Base-by-base conservation (phyloP, 352 stramenopile species). In the Paralagenidium karlingii region DNA sequence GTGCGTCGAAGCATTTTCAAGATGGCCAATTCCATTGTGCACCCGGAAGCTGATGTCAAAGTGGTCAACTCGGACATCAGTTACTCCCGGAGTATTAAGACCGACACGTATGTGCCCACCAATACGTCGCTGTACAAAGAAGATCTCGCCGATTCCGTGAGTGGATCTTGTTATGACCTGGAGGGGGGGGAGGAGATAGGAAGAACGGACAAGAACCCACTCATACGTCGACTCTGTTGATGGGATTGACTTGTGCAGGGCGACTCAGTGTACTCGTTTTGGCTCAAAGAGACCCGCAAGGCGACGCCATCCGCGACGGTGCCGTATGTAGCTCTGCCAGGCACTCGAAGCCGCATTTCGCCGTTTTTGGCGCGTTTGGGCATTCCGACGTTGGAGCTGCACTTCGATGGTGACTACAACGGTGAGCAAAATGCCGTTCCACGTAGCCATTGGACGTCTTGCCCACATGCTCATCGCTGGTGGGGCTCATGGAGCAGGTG, bases 1-100 rank as follows among this genome's bases (percentile, higher is more conserved):
- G 56, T 91, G 25, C 71, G 68, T 26, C 85, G 82, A 44, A 83
- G 67, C 38, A 76, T 88, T 31, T 80, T 75, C 47, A 62, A 81
- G 40, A 79, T 75, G 61, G 69, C 67, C 19, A 63, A 68, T 22
- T 58, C 71, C 24, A 52, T 91, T 20, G 68, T 63, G 29, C 70
- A 91, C 45, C 74, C 74, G 10, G 68, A 86, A 54, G 30, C 48
- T 10, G 50, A 68, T 19, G 40, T 77, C 21, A 55, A 47, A 3
- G 48, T 63, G n/a, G 47, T 47, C 10, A 74, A 57, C 11, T 77
- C n/a, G n/a, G n/a, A n/a, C n/a, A n/a, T n/a, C 13, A 25, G 11
- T 3, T 29, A 16, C n/a, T 6, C 8, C 42, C 13, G 36, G 16
- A n/a, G 36, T 41, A 5, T 41, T 21, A 6, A 21, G 36, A 13